A percentile compares a stretch with the other conserved stretches of the same genome.
These are phyloP conservation scores for Pterocarpus santalinus DNA, from an alignment of 306 rosid species.

Conservation along the genomic window DNA sequence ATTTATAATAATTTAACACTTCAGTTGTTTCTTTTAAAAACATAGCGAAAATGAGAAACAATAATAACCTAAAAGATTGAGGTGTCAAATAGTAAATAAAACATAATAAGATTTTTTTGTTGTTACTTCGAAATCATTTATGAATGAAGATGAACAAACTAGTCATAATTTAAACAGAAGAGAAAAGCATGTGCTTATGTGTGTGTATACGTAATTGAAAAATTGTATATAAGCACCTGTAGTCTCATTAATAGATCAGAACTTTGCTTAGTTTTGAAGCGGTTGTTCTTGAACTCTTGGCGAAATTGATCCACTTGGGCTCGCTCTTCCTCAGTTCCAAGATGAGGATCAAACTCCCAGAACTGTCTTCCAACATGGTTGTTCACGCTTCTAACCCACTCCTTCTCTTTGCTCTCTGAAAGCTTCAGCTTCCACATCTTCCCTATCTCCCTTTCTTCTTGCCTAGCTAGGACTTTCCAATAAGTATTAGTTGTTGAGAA, in stretches of 20 bases:
- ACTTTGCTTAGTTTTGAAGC: conserved; percentile 66
- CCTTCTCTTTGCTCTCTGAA: conserved; percentile 54
- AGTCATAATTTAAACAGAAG: not conserved
- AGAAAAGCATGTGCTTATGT: not conserved
- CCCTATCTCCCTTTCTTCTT: not conserved
- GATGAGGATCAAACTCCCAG: conserved; percentile 74
- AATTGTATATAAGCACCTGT: conserved; percentile 57
- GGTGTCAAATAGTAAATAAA: too few species aligned
- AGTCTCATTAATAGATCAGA: conserved; percentile 78
- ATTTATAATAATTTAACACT: too few species aligned
- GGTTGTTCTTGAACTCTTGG: conserved; percentile 49
- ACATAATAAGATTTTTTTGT: too few species aligned
- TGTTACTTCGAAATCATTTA: too few species aligned
- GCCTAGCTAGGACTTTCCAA: too few species aligned
- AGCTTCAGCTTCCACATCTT: conserved; percentile 75
- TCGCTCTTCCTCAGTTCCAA: conserved; percentile 52
- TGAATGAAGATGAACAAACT: not conserved
- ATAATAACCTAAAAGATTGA: too few species aligned
- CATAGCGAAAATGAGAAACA: too few species aligned
- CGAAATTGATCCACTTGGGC: conserved; percentile 58
- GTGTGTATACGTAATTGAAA: not conserved
- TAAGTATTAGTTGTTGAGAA: too few species aligned
- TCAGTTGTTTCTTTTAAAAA: too few species aligned
- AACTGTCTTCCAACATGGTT: conserved; percentile 72
- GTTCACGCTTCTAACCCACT: conserved; percentile 55